Evolutionary conservation across 345 rosid genomes (phyloP).

Genomic region (Clausena lansium): DNA sequence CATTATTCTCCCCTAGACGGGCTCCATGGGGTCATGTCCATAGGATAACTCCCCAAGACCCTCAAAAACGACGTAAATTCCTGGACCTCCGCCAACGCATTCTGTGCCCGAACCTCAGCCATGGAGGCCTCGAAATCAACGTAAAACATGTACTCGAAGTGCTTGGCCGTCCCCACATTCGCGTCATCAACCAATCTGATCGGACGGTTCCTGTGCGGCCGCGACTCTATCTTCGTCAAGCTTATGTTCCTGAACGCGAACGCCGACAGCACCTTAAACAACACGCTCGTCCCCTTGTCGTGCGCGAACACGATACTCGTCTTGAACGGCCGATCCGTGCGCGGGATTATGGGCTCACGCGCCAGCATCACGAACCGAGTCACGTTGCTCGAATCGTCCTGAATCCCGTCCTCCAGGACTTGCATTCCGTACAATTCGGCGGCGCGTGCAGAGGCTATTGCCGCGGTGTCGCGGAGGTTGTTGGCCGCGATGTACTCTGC

Average conservation of each 20-base stretch:
- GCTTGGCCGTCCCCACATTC: conserved; percentile 74
- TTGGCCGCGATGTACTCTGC: conserved; percentile 80
- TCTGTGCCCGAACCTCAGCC: conserved; percentile 93
- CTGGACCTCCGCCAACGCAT: conserved; percentile 97
- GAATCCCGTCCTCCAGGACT: conserved; percentile 80
- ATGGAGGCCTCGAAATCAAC: conserved; percentile 94
- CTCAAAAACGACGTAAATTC: conserved; percentile 96
- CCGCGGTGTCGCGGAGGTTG: conserved; percentile 78
- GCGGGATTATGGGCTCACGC: conserved; percentile 92
- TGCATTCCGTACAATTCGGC: conserved; percentile 84
- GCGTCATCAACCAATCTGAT: conserved; percentile 75
- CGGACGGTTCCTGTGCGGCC: conserved; percentile 88
- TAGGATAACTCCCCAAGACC: conserved; percentile 96
- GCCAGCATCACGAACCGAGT: conserved; percentile 95
- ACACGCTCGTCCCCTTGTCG: conserved; percentile 85
- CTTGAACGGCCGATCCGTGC: conserved; percentile 92
- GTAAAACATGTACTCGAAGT: conserved; percentile 89
- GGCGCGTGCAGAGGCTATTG: conserved; percentile 91
- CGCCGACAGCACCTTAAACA: conserved; percentile 89
- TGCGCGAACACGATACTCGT: conserved; percentile 98
- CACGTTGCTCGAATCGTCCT: conserved; percentile 87
- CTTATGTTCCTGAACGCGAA: conserved; percentile 91
- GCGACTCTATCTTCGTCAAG: conserved; percentile 86
- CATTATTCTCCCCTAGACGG: conserved; percentile 46
- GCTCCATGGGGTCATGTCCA: conserved; percentile 98